Evolutionary conservation across 1,139 yeast species (phyloP).

Genomic region (Geotrichum restrictum): DNA sequence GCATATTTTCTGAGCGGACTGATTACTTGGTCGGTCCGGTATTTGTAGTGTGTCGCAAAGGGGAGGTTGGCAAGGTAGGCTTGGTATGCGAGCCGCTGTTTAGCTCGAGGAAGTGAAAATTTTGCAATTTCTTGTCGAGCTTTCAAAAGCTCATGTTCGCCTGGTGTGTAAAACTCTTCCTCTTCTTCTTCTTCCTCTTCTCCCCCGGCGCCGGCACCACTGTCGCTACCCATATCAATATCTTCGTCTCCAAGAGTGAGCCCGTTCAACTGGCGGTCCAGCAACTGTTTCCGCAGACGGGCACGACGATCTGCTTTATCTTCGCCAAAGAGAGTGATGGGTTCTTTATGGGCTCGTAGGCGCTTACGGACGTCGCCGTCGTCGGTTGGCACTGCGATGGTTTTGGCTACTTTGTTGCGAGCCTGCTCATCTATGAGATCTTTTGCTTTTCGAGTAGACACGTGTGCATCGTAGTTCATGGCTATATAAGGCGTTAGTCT

Average conservation of each 20-base stretch:
- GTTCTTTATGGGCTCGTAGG: constrained; percentile 54
- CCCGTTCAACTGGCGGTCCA: constrained; percentile 26
- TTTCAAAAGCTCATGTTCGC: constrained; percentile 52
- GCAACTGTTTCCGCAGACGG: constrained; percentile 48
- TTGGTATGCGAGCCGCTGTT: constrained; percentile 42
- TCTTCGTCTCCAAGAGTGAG: constrained; percentile 29
- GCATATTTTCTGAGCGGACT: constrained; percentile 42
- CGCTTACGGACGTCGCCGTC: constrained; percentile 56
- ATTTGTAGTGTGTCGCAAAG: constrained; percentile 39
- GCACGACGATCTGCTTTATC: constrained; percentile 58
- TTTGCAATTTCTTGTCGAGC: constrained; percentile 53
- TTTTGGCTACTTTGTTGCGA: constrained; percentile 27
- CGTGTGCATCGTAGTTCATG: constrained; percentile 13
- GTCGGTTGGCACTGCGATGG: constrained; percentile 52
- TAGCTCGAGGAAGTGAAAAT: constrained; percentile 49
- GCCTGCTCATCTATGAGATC: constrained; percentile 30
- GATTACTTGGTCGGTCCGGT: constrained; percentile 47
- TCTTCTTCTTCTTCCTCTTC: constrained; percentile 51
- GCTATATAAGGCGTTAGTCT: constrained; percentile 12
- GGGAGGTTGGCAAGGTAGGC: constrained; percentile 27
- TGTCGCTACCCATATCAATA: constrained; percentile 30
- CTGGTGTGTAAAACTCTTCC: constrained; percentile 85
- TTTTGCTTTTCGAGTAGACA: constrained; percentile 24
- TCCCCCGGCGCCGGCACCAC: too few species aligned
- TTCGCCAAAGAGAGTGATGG: constrained; percentile 59